Conservation (phyloP, 2,329 filamentous ascomycete genomes). For the Cyphellophora attinorum region DNA sequence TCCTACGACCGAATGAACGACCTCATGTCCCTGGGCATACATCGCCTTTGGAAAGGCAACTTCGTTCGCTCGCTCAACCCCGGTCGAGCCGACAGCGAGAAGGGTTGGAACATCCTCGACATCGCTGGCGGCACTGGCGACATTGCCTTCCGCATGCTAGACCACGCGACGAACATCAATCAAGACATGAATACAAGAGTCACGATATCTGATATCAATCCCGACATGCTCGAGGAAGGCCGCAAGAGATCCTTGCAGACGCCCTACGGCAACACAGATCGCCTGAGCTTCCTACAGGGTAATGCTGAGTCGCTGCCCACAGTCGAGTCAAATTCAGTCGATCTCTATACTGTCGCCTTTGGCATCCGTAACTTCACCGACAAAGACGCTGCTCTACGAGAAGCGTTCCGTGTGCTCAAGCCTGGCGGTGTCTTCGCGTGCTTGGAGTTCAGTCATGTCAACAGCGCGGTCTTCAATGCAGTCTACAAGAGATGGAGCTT, state of each 20-base stretch:
- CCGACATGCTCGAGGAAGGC: conserved; percentile 85
- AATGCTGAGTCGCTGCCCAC: conserved; percentile 69
- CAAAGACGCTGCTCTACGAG: conserved; percentile 70
- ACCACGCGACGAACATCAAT: conserved; percentile 74
- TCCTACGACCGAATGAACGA: conserved; percentile 99
- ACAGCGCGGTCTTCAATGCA: conserved; percentile 66
- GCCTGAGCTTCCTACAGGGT: conserved; percentile 70
- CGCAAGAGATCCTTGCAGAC: conserved; percentile 62
- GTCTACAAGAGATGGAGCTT: conserved; percentile 97
- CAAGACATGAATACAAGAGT: conserved; percentile 71
- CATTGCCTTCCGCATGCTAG: conserved; percentile 92
- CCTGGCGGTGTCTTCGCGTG: conserved; percentile 95
- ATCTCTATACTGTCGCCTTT: conserved; percentile 95
- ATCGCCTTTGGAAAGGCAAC: conserved; percentile 94
- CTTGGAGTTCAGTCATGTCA: conserved; percentile 86
- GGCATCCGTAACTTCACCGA: conserved; percentile 96
- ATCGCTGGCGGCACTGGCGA: conserved; percentile 95
- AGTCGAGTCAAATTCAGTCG: conserved; percentile 63
- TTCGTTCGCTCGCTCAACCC: conserved; percentile 90
- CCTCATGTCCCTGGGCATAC: conserved; percentile 94
- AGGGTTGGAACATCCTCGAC: conserved; percentile 72
- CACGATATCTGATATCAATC: conserved; percentile 92
- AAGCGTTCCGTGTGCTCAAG: conserved; percentile 81
- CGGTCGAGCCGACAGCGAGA: conserved; percentile 42
- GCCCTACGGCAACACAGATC: conserved; percentile 45